Evolutionary conservation across 768 basidiomycete species (phyloP), one percentile per base, ranked within the genome.

Genomic region (Coprinopsis sp.): DNA sequence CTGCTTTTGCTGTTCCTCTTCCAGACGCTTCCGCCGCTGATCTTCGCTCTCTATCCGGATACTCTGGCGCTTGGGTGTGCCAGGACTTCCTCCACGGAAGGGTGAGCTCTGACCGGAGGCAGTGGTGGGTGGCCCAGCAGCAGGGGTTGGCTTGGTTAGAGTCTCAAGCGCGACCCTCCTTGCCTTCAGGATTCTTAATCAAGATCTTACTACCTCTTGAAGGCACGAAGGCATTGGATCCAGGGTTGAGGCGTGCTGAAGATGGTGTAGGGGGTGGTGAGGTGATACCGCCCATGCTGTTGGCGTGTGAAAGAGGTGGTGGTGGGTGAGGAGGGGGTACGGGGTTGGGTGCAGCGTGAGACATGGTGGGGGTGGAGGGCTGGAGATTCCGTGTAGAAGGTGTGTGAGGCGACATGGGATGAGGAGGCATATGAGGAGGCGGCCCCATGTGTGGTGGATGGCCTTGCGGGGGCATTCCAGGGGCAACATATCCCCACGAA

Each of bases 221-320:
- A 6, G 88, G 87, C 14, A 88, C 79, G 59, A 90, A 91, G 2
- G 83, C 58, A 47, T 64, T 73, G 3, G 87, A 86, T 56, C 71
- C 73, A 3, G 78, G 76, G 57, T 82, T 87, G 39, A 89, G 71
- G 11, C 76, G 72, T 6, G 73, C 59, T 2, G 81, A 68, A 1
- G 80, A 76, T 2, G 83, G 87, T 4, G 87, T 86, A 2, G 84
- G 76, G 19, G 81, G 81, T 2, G 86, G 81, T 3, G 84, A 83
- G 0, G 83, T 76, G 10, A 84, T 66, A 16, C 70, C 62, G 33
- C 63, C 64, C 21, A 77, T 68, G 50, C 67, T 71, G 6, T 83
- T 69, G 21, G 40, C 69, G 59, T 51, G 76, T 59, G 27, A 73
- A 64, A 54, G 71, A 64, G 30, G 75, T 66, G 76, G 77, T 24